Conservation (phyloP, 164 flowering plant genomes). For the Tinospora cordifolia region DNA sequence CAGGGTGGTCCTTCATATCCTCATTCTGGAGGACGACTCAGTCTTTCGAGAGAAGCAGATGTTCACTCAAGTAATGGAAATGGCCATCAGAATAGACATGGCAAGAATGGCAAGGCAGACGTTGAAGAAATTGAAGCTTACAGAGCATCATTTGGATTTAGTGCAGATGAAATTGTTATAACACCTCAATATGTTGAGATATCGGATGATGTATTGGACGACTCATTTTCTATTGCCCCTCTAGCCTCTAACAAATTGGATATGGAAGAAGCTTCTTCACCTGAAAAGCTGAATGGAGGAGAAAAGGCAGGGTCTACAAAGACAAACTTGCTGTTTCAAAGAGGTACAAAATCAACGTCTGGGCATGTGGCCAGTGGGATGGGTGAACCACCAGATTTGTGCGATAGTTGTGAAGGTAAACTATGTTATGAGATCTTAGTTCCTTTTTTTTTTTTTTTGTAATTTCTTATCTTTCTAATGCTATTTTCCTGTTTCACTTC, state of each 20-base stretch:
- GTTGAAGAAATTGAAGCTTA: slow-evolving; percentile 91
- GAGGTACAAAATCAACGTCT: slow-evolving; percentile 22
- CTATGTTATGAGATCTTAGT: not conserved
- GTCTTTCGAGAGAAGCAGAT: slow-evolving; percentile 79
- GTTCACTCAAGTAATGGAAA: slow-evolving; percentile 46
- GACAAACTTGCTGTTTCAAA: slow-evolving; percentile 19
- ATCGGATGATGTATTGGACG: slow-evolving; percentile 66
- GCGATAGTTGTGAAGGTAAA: slow-evolving; percentile 42
- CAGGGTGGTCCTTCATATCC: slow-evolving; percentile 32
- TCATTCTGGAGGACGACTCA: slow-evolving; percentile 63
- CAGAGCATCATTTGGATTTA: slow-evolving; percentile 95
- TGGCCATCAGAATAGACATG: slow-evolving; percentile 58
- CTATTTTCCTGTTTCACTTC: not conserved
- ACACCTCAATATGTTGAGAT: slow-evolving; percentile 80
- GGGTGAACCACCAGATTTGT: slow-evolving; percentile 16
- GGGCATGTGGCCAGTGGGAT: slow-evolving; percentile 14
- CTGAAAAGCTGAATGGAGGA: slow-evolving; percentile 18
- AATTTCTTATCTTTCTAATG: not conserved
- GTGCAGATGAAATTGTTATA: slow-evolving; percentile 87
- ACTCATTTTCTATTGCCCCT: slow-evolving; percentile 65
- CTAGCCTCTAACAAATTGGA: slow-evolving; percentile 33
- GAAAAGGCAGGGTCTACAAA: slow-evolving; percentile 21
- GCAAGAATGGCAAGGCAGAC: slow-evolving; percentile 57
- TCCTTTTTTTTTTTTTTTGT: too few relatives aligned
- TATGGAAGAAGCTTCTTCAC: slow-evolving; percentile 29